These are phyloP conservation scores for Lolium rigidum DNA, from an alignment of 176 grass and related monocot genomes.

Conservation along the genomic window DNA sequence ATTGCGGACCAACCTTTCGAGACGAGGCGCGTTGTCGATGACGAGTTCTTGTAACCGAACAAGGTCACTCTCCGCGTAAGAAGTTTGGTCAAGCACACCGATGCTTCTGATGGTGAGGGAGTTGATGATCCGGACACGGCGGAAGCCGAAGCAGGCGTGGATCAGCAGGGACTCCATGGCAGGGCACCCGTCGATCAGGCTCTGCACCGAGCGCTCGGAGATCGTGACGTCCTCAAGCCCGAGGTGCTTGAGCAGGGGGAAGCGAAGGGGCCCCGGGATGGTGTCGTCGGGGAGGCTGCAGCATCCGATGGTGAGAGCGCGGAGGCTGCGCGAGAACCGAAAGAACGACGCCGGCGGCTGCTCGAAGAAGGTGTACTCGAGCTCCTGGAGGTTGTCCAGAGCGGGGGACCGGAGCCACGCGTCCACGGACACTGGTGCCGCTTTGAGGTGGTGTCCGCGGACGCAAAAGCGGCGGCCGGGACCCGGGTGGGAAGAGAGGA, in stretches of 20 bases:
- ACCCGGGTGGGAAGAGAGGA: too few relatives aligned
- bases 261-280: background rate
- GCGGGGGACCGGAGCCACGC: background rate
- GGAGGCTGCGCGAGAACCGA: conserved; percentile 13
- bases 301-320: background rate
- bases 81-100: background rate
- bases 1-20: background rate
- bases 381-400: background rate
- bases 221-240: background rate
- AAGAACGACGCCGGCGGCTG: conserved; percentile 27
- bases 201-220: background rate
- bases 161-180: conserved; percentile 19
- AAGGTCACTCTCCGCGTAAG: too few relatives aligned
- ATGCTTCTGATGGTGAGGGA: conserved; percentile 4
- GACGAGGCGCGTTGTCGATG: background rate
- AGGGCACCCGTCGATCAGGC: conserved; percentile 15
- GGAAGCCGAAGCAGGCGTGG: background rate
- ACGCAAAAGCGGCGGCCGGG: too few relatives aligned
- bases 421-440: too few relatives aligned
- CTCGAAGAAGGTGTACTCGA: background rate
- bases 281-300: background rate
- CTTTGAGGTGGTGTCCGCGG: too few relatives aligned
- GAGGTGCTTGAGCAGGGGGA: conserved; percentile 9
- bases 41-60: background rate
- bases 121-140: background rate